Base-by-base conservation (phyloP, 495 filamentous ascomycete genomes). In the Podospora pseudocomata region DNA sequence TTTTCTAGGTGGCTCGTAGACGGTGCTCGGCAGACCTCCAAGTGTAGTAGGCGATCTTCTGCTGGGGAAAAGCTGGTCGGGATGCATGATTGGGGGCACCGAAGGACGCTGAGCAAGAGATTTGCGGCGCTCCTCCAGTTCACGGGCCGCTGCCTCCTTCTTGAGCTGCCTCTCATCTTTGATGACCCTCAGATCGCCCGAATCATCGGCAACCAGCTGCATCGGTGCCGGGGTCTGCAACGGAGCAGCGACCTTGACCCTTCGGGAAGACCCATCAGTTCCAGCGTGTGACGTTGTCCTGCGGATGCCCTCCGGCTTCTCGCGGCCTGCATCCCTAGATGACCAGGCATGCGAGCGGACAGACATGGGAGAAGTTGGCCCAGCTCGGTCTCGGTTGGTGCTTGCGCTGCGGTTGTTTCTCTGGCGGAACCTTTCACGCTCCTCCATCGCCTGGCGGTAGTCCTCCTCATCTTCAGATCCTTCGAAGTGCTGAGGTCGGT, bases 51-150 rank as follows among this genome's bases (percentile, higher is more conserved):
- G 64, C 78, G 4, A 74, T 75, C 39, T 73, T 66, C 59, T 63
- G 72, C 70, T 62, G 16, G 82, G 83, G n/a, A 81, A 83, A 23
- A 85, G 72, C 76, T 80, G 78, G 54, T 89, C 88, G n/a, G 93
- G 93, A 75, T 90, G 90, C 15, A 89, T 88, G 72, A 96, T 95
- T 5, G 88, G 83, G 0, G 92, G 92, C 4, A 89, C 92, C 20
- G 90, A 91, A 19, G 91, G 90, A 69, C 92, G 86, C 13, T 89
- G 83, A 2, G 92, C 91, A 16, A 97, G 86, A 26, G 93, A 97
- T 70, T 91, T 86, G 59, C 93, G 87, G 20, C 93, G 87, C 67
- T 93, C 91, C 80, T 97, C 93, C 27, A 97, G 85, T 78, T 97
- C 93, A 64, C 90, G 89, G 7, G 91, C 91, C 16, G 93, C 93